Conservation (phyloP, 2,329 filamentous ascomycete genomes). For the Verticillium albo-atrum region DNA sequence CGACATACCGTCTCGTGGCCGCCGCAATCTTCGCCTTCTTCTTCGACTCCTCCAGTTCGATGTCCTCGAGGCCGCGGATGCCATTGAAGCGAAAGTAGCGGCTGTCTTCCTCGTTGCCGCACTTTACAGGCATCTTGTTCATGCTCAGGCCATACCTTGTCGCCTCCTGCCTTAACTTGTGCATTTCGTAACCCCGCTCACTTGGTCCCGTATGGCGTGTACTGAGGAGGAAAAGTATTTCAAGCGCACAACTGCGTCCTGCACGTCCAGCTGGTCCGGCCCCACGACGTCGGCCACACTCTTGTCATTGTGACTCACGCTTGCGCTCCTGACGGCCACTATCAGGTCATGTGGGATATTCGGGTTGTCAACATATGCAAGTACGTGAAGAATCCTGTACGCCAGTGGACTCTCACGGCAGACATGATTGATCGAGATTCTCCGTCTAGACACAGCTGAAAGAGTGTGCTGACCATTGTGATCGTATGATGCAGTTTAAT, state of each 20-base stretch:
- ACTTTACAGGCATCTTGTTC: neutral
- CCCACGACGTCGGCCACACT: constrained; percentile 7
- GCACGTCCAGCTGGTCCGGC: neutral
- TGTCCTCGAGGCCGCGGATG: constrained; percentile 19
- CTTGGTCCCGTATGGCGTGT: constrained; percentile 1
- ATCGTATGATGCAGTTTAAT: too few relatives aligned
- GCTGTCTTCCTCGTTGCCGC: too few relatives aligned
- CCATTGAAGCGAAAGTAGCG: constrained; percentile 10
- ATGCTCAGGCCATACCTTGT: constrained; percentile 12
- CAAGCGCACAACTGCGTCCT: constrained; percentile 18
- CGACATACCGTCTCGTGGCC: constrained; percentile 12
- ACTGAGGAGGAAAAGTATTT: constrained; percentile 28
- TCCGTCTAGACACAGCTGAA: too few relatives aligned
- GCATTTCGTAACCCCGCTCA: constrained; percentile 20
- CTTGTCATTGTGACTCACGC: neutral
- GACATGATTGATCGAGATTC: constrained; percentile 25
- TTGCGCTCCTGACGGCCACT: constrained; percentile 4
- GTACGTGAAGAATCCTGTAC: constrained; percentile 21
- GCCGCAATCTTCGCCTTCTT: constrained; percentile 8
- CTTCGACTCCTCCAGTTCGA: constrained; percentile 31
- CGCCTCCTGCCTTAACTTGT: constrained; percentile 25
- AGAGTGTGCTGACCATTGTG: too few relatives aligned
- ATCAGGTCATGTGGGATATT: constrained; percentile 20
- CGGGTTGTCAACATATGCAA: constrained; percentile 27
- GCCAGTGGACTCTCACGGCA: constrained; percentile 18